Evolutionary conservation across 2,329 filamentous ascomycete genomes (phyloP).

Genomic region (Kalmusia sp.): DNA sequence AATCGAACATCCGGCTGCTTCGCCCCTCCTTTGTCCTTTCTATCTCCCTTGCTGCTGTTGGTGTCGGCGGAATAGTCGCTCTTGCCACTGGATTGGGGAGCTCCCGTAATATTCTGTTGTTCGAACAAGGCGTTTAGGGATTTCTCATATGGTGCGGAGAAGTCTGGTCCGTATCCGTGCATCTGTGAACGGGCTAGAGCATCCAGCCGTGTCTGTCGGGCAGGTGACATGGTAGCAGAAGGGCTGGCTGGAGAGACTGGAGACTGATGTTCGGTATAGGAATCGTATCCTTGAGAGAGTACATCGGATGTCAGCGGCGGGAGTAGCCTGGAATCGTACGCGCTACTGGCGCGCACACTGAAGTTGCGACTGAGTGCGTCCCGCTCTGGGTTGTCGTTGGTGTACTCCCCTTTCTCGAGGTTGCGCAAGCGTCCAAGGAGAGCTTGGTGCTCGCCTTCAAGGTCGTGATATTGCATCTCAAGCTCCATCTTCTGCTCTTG

Average conservation of each 20-base stretch:
- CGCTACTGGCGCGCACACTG: slow-evolving; percentile 29
- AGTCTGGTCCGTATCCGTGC: slow-evolving; percentile 33
- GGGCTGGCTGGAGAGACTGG: slow-evolving; percentile 33
- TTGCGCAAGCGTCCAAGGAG: slow-evolving; percentile 32
- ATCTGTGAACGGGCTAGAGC: slow-evolving; percentile 28
- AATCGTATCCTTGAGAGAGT: slow-evolving; percentile 34
- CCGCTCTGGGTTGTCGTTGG: slow-evolving; percentile 16
- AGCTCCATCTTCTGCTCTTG: slow-evolving; percentile 60
- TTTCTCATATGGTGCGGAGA: slow-evolving; percentile 39
- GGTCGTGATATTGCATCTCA: slow-evolving; percentile 53
- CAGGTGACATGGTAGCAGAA: slow-evolving; percentile 24
- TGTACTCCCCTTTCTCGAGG: slow-evolving; percentile 21
- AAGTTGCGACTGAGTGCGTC: slow-evolving; percentile 33
- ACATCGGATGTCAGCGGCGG: slow-evolving; percentile 31
- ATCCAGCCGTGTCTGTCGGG: slow-evolving; percentile 36
- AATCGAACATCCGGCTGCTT: slow-evolving; percentile 60
- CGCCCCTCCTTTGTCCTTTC: slow-evolving; percentile 55
- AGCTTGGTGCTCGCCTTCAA: slow-evolving; percentile 44
- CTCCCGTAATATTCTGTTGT: slow-evolving; percentile 20
- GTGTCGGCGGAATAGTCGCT: slow-evolving; percentile 51
- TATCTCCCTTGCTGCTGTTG: slow-evolving; percentile 42
- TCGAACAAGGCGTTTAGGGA: slow-evolving; percentile 36
- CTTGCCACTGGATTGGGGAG: slow-evolving; percentile 42
- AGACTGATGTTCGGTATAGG: slow-evolving; percentile 38
- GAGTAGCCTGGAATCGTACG: slow-evolving; percentile 29